phyloP scores from a whole-genome alignment of 2,329 filamentous ascomycete species.

The Colletotrichum acutatum region DNA sequence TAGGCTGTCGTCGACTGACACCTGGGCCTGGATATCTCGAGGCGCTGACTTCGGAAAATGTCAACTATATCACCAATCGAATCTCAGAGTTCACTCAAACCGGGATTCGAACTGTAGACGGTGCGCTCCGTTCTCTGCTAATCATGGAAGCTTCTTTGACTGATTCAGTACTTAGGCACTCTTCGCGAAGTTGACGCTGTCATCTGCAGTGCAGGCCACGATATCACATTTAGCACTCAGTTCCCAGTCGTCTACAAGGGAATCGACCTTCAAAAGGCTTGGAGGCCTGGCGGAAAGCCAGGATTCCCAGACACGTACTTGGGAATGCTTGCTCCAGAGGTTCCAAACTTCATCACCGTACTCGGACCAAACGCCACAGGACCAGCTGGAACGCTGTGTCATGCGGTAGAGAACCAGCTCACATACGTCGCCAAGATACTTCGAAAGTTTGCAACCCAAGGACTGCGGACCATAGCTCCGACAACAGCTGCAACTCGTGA shows the following conservation, averaged over 20 bases:
- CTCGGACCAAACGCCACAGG: slow-evolving; percentile 70
- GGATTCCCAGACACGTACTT: slow-evolving; percentile 61
- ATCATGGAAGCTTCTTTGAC: neutral
- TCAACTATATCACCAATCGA: neutral
- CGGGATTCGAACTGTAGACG: neutral
- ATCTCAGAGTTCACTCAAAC: neutral
- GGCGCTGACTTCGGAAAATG: neutral
- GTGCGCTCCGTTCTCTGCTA: neutral
- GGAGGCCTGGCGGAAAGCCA: slow-evolving; percentile 69
- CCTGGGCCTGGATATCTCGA: neutral
- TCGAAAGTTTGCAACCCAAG: slow-evolving; percentile 73
- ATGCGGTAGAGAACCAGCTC: slow-evolving; percentile 73
- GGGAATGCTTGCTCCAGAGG: neutral
- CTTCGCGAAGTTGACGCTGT: neutral
- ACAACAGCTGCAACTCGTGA: slow-evolving; percentile 70
- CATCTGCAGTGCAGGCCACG: neutral
- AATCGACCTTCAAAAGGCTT: slow-evolving; percentile 70
- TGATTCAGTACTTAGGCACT: neutral
- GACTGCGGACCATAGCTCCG: slow-evolving; percentile 71
- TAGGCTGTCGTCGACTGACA: neutral
- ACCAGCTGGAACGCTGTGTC: slow-evolving; percentile 73
- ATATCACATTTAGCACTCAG: neutral
- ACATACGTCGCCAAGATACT: slow-evolving; percentile 74
- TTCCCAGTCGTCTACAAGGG: slow-evolving; percentile 69
- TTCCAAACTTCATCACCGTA: slow-evolving; percentile 69